Evolutionary conservation across 768 basidiomycete genomes (phyloP).

Genomic region (Leucosporidium yakuticum): DNA sequence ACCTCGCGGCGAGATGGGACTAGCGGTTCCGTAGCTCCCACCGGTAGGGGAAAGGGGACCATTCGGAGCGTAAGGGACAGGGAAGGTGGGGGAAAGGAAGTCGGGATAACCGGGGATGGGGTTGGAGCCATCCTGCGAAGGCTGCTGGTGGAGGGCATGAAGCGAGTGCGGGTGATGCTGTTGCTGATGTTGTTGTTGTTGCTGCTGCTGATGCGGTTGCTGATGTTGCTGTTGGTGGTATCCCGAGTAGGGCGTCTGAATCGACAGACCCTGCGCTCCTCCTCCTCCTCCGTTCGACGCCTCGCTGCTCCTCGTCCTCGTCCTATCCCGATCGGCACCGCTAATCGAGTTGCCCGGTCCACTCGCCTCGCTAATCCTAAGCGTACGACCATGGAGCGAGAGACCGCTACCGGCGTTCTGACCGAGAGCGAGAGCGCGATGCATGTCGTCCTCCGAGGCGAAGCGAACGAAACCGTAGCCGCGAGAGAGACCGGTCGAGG

Average conservation of each 20-base stretch:
- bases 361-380: constrained; percentile 38
- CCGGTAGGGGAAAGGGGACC: constrained; percentile 5
- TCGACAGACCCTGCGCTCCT: background rate
- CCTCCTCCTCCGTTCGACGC: background rate
- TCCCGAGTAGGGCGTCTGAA: background rate
- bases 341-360: constrained; percentile 11
- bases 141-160: constrained; percentile 6
- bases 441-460: constrained; percentile 79
- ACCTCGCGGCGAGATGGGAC: background rate
- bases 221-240: background rate
- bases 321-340: constrained; percentile 15
- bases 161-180: constrained; percentile 1
- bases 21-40: background rate
- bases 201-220: background rate
- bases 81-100: constrained; percentile 10
- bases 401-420: constrained; percentile 61
- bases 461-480: constrained; percentile 94
- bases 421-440: constrained; percentile 63
- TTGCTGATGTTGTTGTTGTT: background rate
- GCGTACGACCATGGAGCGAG: constrained; percentile 34
- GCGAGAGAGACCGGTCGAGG: constrained; percentile 76
- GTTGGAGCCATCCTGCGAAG: constrained; percentile 2
- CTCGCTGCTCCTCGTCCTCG: constrained; percentile 8
- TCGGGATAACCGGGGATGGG: constrained; percentile 8
- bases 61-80: background rate